These are phyloP conservation scores for Sugiyamaella neomexicana DNA, from an alignment of 1,139 yeast genomes.

Conservation along the genomic window DNA sequence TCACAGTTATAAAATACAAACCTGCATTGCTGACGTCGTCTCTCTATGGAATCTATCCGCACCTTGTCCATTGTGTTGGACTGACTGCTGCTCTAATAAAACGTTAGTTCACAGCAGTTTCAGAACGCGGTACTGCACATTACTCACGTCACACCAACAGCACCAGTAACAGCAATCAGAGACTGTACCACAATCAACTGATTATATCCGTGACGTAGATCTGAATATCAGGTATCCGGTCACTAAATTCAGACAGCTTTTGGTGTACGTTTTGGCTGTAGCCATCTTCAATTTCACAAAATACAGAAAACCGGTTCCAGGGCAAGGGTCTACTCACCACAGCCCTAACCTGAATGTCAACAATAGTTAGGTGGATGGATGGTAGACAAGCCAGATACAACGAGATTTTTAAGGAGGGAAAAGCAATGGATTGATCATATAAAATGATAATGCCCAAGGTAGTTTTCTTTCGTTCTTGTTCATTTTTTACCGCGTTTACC, in stretches of 20 bases:
- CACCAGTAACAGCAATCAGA: constrained; percentile 4
- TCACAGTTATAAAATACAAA: constrained; percentile 28
- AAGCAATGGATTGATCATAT: no score
- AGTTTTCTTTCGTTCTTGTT: no score
- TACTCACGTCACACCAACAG: neutral
- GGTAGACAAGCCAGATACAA: no score
- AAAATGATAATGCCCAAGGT: no score
- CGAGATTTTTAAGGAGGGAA: no score
- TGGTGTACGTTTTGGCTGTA: neutral
- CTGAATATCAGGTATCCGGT: neutral
- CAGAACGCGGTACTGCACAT: neutral
- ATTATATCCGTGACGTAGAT: neutral
- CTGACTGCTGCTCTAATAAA: neutral
- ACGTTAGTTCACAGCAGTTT: neutral
- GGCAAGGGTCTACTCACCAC: neutral
- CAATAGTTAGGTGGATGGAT: no score
- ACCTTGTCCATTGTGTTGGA: constrained; percentile 42
- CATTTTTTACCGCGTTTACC: no score
- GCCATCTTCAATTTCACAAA: constrained; percentile 2
- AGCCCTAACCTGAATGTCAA: neutral
- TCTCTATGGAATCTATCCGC: constrained; percentile 48
- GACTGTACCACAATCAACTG: neutral
- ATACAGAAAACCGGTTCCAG: neutral
- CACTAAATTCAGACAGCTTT: neutral
- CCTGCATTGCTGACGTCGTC: constrained; percentile 46